Conservation (phyloP, 805 yeast species). For the Hemisphaericaspora nanyangensis region DNA sequence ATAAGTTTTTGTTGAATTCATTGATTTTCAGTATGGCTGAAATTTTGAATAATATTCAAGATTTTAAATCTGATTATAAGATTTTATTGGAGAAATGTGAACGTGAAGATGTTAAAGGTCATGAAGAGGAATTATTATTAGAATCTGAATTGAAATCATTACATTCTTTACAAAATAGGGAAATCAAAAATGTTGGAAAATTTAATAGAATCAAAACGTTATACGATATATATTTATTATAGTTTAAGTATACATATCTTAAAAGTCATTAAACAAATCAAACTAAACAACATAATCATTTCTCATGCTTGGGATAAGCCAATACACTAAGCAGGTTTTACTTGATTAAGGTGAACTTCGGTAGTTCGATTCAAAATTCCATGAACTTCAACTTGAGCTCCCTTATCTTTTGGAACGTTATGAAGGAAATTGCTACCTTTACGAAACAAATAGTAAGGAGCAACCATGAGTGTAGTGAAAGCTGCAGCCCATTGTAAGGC, state of each 20-base stretch:
- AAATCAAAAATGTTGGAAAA: constrained; percentile 51
- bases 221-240: constrained; percentile 44
- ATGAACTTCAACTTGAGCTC: constrained; percentile 6
- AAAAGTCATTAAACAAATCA: too few relatives aligned
- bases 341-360: too few relatives aligned
- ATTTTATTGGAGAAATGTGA: constrained; percentile 75
- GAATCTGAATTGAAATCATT: constrained; percentile 74
- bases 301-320: too few relatives aligned
- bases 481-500: constrained; percentile 1
- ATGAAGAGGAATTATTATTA: constrained; percentile 68
- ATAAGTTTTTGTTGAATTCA: constrained; percentile 33
- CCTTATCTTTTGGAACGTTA: constrained; percentile 7
- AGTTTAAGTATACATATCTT: not conserved
- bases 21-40: constrained; percentile 53
- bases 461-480: constrained; percentile 1
- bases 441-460: constrained; percentile 1
- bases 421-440: not conserved
- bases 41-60: constrained; percentile 46
- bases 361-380: not conserved
- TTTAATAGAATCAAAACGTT: constrained; percentile 52
- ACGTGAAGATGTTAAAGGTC: constrained; percentile 86
- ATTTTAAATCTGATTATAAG: constrained; percentile 54
- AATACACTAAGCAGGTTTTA: too few relatives aligned
- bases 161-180: constrained; percentile 54
- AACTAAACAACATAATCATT: too few relatives aligned